Evolutionary conservation across 228 moss, liverwort and hornwort genomes (phyloP), one percentile per base, ranked within the genome.

Genomic region (Sphagnum magellanicum): DNA sequence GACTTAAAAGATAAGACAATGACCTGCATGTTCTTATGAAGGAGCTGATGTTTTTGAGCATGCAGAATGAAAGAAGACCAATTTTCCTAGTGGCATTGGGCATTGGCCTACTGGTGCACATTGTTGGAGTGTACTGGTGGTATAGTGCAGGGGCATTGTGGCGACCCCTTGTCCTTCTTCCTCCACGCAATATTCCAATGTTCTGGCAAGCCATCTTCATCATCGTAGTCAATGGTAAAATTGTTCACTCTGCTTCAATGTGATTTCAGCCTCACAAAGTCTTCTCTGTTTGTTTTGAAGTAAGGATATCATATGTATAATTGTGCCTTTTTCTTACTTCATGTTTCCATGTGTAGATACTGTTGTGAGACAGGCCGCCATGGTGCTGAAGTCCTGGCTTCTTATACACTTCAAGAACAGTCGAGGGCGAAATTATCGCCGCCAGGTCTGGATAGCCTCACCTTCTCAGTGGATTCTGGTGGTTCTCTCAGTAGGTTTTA

Each of bases 121-220:
- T 51, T 11, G 52, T 67, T 6, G 6, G 50, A 69, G n/a, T 46
- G 69, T 95, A 92, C 79, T 95, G 92, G 95, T 95, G 95, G 95
- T 90, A 90, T 64, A 87, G 79, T 11, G 83, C 69, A 60, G 92
- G 90, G 70, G 79, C 92, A 71, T 83, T 95, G 63, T 95, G 95
- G 95, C 90, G 92, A 70, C 95, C 95, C 4, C 60, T 95, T 53
- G 80, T 89, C 61, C 68, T 95, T 71, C 75, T 89, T 49, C 95
- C 95, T n/a, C 95, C 95, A 51, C 81, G 79, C 67, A 83, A 85
- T 49, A 95, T 95, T 61, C 95, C 95, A 32, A 79, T 79, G 71
- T 95, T 95, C 72, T 92, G 95, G 95, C 92, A 92, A 80, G 90
- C 89, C 48, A 92, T 95, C 58, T 95, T 95, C 74, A 77, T 92